Conservation (phyloP, 2,329 filamentous ascomycete species). For the Alternaria incomplexa region DNA sequence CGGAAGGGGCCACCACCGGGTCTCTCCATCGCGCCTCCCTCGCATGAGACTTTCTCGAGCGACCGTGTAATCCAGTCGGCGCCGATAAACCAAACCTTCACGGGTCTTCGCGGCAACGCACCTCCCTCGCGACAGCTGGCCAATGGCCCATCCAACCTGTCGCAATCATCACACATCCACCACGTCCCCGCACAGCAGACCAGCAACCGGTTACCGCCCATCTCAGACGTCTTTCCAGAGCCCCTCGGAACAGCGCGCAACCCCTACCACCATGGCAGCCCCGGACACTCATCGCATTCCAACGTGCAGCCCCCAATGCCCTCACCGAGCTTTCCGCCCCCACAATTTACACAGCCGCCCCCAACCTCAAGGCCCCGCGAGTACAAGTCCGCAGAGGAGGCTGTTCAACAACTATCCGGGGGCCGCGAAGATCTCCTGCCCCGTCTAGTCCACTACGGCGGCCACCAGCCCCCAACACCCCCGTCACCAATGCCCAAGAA, state of each 20-base stretch:
- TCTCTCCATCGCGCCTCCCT: slow-evolving; percentile 92
- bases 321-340: slow-evolving; percentile 75
- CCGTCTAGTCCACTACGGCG: slow-evolving; percentile 93
- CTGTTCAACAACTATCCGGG: slow-evolving; percentile 85
- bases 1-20: slow-evolving; percentile 83
- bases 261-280: slow-evolving; percentile 68
- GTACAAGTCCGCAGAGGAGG: slow-evolving; percentile 95
- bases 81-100: slow-evolving; percentile 92
- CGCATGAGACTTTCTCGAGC: slow-evolving; percentile 87
- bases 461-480: slow-evolving; percentile 90
- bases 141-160: slow-evolving; percentile 82
- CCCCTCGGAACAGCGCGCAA: slow-evolving; percentile 60
- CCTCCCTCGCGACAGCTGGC: slow-evolving; percentile 77
- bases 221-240: slow-evolving; percentile 92
- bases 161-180: slow-evolving; percentile 87
- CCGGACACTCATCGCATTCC: slow-evolving; percentile 66
- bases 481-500: slow-evolving; percentile 72
- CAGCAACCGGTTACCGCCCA: slow-evolving; percentile 88
- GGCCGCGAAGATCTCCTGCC: slow-evolving; percentile 92
- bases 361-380: slow-evolving; percentile 72
- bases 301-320: slow-evolving; percentile 72
- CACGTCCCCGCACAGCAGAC: slow-evolving; percentile 88
- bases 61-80: slow-evolving; percentile 97
- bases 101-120: slow-evolving; percentile 71
- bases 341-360: slow-evolving; percentile 56